phyloP scores from a whole-genome alignment of 345 rosid species.

The Eucalyptus polyanthemos region DNA sequence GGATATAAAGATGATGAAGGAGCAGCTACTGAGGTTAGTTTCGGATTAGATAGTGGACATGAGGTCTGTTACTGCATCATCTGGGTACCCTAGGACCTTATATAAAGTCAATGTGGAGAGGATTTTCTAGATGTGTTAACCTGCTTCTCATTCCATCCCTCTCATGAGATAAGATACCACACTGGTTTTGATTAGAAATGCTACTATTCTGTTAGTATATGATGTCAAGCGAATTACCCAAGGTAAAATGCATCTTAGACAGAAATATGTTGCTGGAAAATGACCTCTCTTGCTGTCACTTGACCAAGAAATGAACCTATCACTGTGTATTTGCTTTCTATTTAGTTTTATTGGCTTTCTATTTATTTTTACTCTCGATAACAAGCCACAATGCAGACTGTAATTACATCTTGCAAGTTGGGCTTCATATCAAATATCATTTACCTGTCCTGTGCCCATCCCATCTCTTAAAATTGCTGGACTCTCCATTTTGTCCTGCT shows the following conservation, averaged over 20 bases:
- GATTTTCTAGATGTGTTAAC: not conserved
- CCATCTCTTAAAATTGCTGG: not conserved
- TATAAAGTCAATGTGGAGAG: not conserved
- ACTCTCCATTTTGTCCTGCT: not conserved
- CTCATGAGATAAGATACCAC: not conserved
- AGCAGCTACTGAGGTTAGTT: slow-evolving; percentile 67
- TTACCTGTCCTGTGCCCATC: not conserved
- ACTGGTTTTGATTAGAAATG: not conserved
- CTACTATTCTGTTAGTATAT: not conserved
- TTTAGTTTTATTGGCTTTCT: not conserved
- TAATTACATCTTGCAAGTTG: not conserved
- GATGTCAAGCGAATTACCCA: not conserved
- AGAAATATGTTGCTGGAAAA: not conserved
- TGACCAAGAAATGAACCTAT: not conserved
- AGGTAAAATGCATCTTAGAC: not conserved
- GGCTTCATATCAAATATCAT: not conserved
- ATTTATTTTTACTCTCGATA: not conserved
- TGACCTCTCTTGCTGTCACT: not conserved
- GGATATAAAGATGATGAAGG: slow-evolving; percentile 91
- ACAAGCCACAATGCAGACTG: not conserved
- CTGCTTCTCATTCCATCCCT: not conserved
- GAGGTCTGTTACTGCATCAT: not conserved
- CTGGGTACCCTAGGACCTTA: not conserved
- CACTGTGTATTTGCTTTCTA: not conserved
- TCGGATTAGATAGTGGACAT: not conserved